A percentile compares a stretch with the other conserved stretches of the same genome.
Conservation (phyloP, 352 stramenopile species). For the Phytophthora pisi region DNA sequence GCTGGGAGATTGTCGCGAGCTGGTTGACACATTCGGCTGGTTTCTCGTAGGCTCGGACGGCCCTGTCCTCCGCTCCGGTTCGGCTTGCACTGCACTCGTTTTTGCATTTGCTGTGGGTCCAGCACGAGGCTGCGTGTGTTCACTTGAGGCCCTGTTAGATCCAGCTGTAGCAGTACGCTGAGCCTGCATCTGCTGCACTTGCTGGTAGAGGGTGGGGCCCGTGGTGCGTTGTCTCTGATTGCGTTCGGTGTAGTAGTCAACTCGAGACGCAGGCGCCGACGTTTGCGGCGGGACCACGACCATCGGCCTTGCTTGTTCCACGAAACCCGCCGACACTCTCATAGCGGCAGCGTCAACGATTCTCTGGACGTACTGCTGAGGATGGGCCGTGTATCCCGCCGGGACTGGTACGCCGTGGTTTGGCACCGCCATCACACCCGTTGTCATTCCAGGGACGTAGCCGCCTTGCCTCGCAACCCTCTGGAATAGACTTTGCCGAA, state of each 20-base stretch:
- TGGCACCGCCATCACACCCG: neutral
- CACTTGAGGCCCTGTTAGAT: neutral
- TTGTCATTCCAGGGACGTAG: slow-evolving; percentile 7
- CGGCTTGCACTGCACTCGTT: neutral
- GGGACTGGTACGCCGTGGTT: neutral
- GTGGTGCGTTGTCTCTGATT: slow-evolving; percentile 8
- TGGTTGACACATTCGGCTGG: slow-evolving; percentile 1
- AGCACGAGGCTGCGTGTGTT: slow-evolving; percentile 2
- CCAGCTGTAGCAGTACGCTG: slow-evolving; percentile 4
- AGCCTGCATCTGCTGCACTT: slow-evolving; percentile 20
- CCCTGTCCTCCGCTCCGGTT: neutral
- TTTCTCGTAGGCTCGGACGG: slow-evolving; percentile 4
- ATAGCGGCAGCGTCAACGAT: slow-evolving; percentile 13
- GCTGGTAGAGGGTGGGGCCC: slow-evolving; percentile 2
- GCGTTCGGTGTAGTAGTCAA: slow-evolving; percentile 1
- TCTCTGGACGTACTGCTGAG: slow-evolving; percentile 22
- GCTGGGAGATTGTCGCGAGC: slow-evolving; percentile 2
- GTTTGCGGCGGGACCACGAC: neutral
- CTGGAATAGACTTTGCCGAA: neutral
- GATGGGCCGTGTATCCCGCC: slow-evolving; percentile 5
- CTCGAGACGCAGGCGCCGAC: slow-evolving; percentile 1
- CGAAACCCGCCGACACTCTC: neutral
- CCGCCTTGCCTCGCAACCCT: slow-evolving; percentile 14
- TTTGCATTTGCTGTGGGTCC: neutral
- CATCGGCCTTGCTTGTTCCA: slow-evolving; percentile 1